phyloP scores from a whole-genome alignment of 805 yeast species.

The Teunomyces lycoperdinae region DNA sequence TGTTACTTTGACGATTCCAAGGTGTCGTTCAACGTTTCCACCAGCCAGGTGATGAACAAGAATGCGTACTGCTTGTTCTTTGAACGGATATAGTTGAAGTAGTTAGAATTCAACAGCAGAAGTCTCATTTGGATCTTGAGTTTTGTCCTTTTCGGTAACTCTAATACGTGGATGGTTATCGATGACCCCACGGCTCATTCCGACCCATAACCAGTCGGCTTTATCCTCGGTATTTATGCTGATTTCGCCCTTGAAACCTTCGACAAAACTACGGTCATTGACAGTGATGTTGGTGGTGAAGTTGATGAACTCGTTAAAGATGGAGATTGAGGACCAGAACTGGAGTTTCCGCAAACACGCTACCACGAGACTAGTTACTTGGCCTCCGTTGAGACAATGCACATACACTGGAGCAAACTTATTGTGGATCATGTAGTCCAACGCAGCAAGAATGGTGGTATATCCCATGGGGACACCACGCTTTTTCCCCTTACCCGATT shows the following conservation, averaged over 20 bases:
- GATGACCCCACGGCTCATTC: slow-evolving; percentile 56
- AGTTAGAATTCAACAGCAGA: too few relatives aligned
- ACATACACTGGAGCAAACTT: slow-evolving; percentile 69
- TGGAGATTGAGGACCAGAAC: slow-evolving; percentile 86
- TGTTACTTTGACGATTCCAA: slow-evolving; percentile 78
- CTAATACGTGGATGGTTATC: slow-evolving; percentile 53
- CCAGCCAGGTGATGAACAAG: slow-evolving; percentile 56
- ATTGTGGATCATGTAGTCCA: slow-evolving; percentile 60
- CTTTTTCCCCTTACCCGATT: slow-evolving; percentile 75
- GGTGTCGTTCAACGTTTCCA: slow-evolving; percentile 51
- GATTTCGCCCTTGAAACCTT: slow-evolving; percentile 67
- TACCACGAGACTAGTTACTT: slow-evolving; percentile 75
- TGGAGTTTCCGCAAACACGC: slow-evolving; percentile 84
- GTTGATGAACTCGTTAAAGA: slow-evolving; percentile 77
- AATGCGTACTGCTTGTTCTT: slow-evolving; percentile 86
- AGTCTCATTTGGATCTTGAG: background rate
- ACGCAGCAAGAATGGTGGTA: slow-evolving; percentile 54
- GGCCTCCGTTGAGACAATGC: slow-evolving; percentile 89
- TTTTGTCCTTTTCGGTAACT: slow-evolving; percentile 19
- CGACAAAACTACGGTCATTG: slow-evolving; percentile 81
- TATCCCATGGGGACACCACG: slow-evolving; percentile 79
- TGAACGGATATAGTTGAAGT: slow-evolving; percentile 29
- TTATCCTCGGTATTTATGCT: slow-evolving; percentile 43
- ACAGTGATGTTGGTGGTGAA: slow-evolving; percentile 76
- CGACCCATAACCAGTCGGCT: slow-evolving; percentile 66